Evolutionary conservation across 1,284 basidiomycete species (phyloP).

Genomic region (Heterobasidion irregulare): DNA sequence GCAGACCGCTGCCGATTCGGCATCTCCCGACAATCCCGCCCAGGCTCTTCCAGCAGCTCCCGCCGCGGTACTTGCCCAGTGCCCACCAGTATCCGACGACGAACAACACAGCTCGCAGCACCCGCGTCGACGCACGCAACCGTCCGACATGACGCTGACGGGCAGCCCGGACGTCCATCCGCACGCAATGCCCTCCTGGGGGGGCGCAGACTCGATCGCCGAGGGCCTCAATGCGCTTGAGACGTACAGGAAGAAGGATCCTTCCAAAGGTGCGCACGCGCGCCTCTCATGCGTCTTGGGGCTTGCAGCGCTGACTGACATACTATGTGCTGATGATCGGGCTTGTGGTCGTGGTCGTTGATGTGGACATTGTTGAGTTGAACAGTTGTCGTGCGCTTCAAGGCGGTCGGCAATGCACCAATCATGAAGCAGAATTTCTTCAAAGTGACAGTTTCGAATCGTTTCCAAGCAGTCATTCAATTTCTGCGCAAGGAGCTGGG

Average conservation of each 20-base stretch:
- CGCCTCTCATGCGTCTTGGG: neutral
- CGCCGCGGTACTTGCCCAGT: neutral
- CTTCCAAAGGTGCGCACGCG: slow-evolving; percentile 57
- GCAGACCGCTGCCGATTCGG: neutral
- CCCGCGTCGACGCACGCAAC: neutral
- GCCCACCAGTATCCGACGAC: neutral
- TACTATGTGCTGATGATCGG: too few relatives aligned
- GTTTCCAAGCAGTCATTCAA: slow-evolving; percentile 93
- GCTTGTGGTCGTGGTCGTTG: neutral
- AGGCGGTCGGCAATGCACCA: slow-evolving; percentile 96
- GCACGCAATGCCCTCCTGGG: slow-evolving; percentile 31
- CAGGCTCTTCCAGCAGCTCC: too few relatives aligned
- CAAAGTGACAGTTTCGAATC: slow-evolving; percentile 92
- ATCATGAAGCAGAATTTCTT: slow-evolving; percentile 99
- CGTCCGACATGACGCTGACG: slow-evolving; percentile 12
- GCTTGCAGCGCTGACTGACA: too few relatives aligned
- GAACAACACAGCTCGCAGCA: neutral
- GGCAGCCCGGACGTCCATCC: slow-evolving; percentile 34
- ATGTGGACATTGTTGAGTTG: neutral
- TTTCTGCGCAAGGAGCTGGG: slow-evolving; percentile 88
- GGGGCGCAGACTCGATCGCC: slow-evolving; percentile 21
- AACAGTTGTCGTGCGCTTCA: slow-evolving; percentile 93
- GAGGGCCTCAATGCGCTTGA: slow-evolving; percentile 68
- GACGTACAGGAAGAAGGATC: slow-evolving; percentile 78
- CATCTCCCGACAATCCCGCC: neutral